Evolutionary conservation across 805 yeast species (phyloP), one percentile per base, ranked within the genome.

Genomic region (Candida ponderosae): DNA sequence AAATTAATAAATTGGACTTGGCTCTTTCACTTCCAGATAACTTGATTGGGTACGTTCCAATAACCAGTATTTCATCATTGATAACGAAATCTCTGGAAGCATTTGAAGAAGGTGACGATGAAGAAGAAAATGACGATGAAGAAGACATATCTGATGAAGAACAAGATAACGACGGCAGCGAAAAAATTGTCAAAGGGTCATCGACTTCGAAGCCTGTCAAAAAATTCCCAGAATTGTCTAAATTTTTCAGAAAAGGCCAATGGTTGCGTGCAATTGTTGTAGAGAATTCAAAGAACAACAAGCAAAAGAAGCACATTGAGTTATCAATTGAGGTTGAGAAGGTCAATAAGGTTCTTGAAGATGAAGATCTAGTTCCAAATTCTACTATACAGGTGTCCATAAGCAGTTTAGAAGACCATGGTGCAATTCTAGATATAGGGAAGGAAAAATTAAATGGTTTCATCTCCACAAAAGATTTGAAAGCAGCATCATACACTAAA

Each of bases 401-500:
- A 18, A 71, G 68, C 43, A 81, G 94, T 33, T 61, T 85, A 18
- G 97, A 93, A 68, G 99, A 93, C 56, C 96, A 87, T 56, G 98
- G 98, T 61, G 72, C 78, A 18, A 74, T 85, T 39, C 61, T 90
- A 31, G 81, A 80, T 47, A 57, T 82, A 29, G 97, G 97, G 26
- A 54, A 70, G 35, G 57, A 58, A 8, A 72, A 68, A 6, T 40
- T 71, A 8, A 63, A 76, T 21, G 96, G 95, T 1, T 89, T 90
- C 58, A 65, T 89, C 34, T 72, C 94, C 2, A 79, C 74, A 45
- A 81, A 80, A 46, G 90, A 81, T 40, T 59, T 82, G 35, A 56
- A 58, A 29, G 51, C 55, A 28, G 65, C 69, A 14, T 63, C 54
- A 5, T 37, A 65, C 20, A 57, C 63, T 10, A 42, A 62, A 7